A percentile compares a stretch with the other conserved stretches of the same genome.
phyloP scores from a whole-genome alignment of 805 yeast species.

The Wickerhamomyces hampshirensis region DNA sequence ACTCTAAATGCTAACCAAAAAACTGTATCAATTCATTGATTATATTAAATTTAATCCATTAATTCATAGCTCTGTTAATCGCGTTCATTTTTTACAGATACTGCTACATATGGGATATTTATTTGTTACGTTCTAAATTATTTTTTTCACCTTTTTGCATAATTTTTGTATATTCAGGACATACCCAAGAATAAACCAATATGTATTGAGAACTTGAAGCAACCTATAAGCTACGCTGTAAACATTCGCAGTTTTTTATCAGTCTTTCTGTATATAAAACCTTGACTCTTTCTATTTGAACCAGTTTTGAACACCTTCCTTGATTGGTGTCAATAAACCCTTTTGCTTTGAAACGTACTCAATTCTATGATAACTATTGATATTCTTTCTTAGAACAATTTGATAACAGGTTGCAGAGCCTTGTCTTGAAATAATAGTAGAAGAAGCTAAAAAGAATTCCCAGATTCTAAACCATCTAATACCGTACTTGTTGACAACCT shows the following conservation, averaged over 20 bases:
- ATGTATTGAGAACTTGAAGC: too few species aligned
- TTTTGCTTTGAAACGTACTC: slow-evolving; percentile 75
- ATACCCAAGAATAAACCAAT: too few species aligned
- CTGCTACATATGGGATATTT: too few species aligned
- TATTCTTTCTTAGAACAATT: slow-evolving; percentile 83
- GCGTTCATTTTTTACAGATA: too few species aligned
- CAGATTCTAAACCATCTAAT: slow-evolving; percentile 88
- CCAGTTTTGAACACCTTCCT: slow-evolving; percentile 50
- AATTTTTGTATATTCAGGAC: too few species aligned
- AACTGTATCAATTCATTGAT: neutral
- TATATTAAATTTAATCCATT: too few species aligned
- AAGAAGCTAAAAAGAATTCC: slow-evolving; percentile 83
- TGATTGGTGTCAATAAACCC: slow-evolving; percentile 60
- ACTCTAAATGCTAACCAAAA: neutral
- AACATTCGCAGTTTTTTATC: too few species aligned
- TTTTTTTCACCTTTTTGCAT: too few species aligned
- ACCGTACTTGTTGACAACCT: slow-evolving; percentile 76
- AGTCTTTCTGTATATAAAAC: neutral
- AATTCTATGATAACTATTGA: slow-evolving; percentile 78
- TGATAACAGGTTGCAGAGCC: slow-evolving; percentile 92
- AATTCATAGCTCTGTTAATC: too few species aligned
- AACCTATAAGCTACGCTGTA: too few species aligned
- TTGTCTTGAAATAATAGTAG: slow-evolving; percentile 84
- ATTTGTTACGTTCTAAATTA: too few species aligned
- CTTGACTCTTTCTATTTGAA: slow-evolving; percentile 31